phyloP scores from a whole-genome alignment of 2,329 filamentous ascomycete genomes.

The Cladosporium sp. region DNA sequence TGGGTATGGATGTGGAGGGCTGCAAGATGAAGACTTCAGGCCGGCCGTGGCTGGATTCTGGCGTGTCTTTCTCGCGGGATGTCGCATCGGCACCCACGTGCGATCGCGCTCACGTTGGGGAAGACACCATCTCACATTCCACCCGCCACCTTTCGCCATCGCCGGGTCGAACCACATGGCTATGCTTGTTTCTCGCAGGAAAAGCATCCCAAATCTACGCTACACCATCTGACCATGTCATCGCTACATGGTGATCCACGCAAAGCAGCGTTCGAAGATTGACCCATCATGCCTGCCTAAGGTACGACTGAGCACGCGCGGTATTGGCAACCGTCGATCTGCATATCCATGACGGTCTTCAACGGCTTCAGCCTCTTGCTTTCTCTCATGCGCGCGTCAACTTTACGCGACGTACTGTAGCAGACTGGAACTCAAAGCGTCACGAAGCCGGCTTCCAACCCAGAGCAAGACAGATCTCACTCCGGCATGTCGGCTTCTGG shows the following conservation, averaged over 20 bases:
- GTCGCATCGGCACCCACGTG: slow-evolving; percentile 4
- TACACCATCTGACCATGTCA: neutral
- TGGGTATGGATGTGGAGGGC: neutral
- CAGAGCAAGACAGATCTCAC: neutral
- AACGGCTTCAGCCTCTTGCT: slow-evolving; percentile 3
- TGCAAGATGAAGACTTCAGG: neutral
- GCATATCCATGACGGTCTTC: neutral
- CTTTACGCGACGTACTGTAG: neutral
- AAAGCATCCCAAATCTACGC: neutral
- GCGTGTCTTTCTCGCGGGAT: neutral
- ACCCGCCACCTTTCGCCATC: neutral
- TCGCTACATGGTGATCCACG: neutral
- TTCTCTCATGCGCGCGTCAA: neutral
- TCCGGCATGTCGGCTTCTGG: neutral
- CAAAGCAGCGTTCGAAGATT: neutral
- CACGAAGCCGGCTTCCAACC: neutral
- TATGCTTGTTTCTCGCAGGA: neutral
- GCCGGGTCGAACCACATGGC: neutral
- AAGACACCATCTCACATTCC: slow-evolving; percentile 12
- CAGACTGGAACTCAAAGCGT: neutral
- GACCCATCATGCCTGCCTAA: neutral
- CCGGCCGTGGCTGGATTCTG: neutral
- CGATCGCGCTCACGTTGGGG: neutral
- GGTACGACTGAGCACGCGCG: slow-evolving; percentile 10
- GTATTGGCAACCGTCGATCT: slow-evolving; percentile 8